Base-by-base conservation (phyloP, 495 filamentous ascomycete genomes). In the Chlorociboria aeruginascens region DNA sequence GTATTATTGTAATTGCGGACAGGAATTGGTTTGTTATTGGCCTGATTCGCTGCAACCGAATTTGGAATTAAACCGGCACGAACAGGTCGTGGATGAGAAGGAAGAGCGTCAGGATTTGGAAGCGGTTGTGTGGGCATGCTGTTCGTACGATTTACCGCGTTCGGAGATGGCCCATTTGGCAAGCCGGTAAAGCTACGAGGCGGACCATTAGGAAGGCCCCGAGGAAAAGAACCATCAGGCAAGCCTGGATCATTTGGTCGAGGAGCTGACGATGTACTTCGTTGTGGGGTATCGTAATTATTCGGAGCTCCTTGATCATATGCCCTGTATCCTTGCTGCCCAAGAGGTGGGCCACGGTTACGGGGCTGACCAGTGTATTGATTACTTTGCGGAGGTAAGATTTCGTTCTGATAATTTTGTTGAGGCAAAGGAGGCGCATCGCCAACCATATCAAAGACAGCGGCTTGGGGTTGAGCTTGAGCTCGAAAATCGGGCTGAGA, bases 11-110 rank as follows among this genome's bases (percentile, higher is more conserved):
- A 89, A 54, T 87, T 82, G 31, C 86, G 77, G 12, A 90, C 68
- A 1, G 86, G 85, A 1, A 81, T 68, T 1, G 87, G 83, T 35
- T 56, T 61, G 50, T 56, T 56, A 28, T 52, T 65, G n/a, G 57
- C 55, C 42, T 63, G 49, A 50, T 69, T 68, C 48, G 76, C 61
- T 47, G 76, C 61, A 68, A 78, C 49, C 7, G 72, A 72, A 52
- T 70, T 66, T 16, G 69, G 64, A 63, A 83, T 77, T 42, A 83
- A 71, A 11, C 89, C 92, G 3, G 85, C 78, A 14, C 89, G 77
- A 41, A 93, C 77, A 9, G 92, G 92, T 6, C 71, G 68, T 8
- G 90, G 88, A 60, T 95, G 92, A 30, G 77, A 71, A 12, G 87
- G 80, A 3, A 93, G 69, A 16, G 51, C 51, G 25, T 43, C 46